Evolutionary conservation across 352 stramenopile genomes (phyloP), one percentile per base, ranked within the genome.

Genomic region (Phytophthora ramorum): DNA sequence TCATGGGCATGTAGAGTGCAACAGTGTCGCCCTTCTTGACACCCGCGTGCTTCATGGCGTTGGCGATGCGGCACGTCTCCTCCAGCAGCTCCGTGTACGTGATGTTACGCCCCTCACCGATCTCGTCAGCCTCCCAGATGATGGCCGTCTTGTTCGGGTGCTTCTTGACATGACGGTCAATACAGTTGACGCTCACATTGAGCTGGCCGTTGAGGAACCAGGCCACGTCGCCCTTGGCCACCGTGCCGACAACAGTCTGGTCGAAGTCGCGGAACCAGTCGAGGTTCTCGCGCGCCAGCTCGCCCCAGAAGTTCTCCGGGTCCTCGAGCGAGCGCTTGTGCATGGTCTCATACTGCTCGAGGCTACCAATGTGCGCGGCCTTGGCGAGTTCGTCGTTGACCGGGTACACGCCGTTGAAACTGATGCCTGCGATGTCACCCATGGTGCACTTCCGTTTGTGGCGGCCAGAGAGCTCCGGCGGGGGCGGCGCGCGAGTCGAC

Each of bases 1-100:
- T 97, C 97, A 99, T 99, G 37, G 98, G 97, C 97, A 99, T 98
- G 86, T 99, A 99, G 35, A 99, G 84, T 6, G 95, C 98, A 6
- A 99, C 97, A 8, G 94, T 89, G 82, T 99, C 96, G 2, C 96
- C 96, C 69, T 97, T 87, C 46, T 72, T 73, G 16, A 92, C 74
- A n/a, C 96, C 96, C 26, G 81, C 73, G 22, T 83, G 71, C 57
- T 97, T 93, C 60, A 99, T 87, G 20, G 93, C 95, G 75, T 99
- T 99, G 4, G 97, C 96, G 64, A 99, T 92, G 19, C 93, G 79
- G 62, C 83, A 98, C 22, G 69, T 77, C 58, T 80, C 67, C 52
- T 83, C 56, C 17, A 80, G 46, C 13, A 83, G 50, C 54, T 83
- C 68, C 20, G 40, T 71, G 63, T 83, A 82, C 38, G 74, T 73